A percentile compares a stretch with the other conserved stretches of the same genome.
Conservation (phyloP, 257 asterid species). For the Nemophila menziesii region DNA sequence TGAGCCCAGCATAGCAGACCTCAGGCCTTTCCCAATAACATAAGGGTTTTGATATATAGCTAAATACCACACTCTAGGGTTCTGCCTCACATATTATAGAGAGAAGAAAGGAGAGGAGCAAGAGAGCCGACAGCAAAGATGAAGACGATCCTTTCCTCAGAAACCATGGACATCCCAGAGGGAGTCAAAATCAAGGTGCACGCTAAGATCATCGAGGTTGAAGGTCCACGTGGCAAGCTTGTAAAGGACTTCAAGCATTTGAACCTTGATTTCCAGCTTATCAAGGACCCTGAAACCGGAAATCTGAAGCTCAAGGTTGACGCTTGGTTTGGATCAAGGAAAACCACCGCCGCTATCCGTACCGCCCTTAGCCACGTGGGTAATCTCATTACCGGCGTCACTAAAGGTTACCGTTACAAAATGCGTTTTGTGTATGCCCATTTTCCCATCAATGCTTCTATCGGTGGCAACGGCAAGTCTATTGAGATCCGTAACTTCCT, state of each 20-base stretch:
- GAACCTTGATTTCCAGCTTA: constrained; percentile 70
- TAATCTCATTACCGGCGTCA: constrained; percentile 66
- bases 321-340: constrained; percentile 77
- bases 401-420: constrained; percentile 74
- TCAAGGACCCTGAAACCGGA: constrained; percentile 52
- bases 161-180: constrained; percentile 72
- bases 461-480: constrained; percentile 28
- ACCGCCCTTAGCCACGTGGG: constrained; percentile 73
- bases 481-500: constrained; percentile 86
- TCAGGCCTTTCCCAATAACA: too few relatives aligned
- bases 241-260: constrained; percentile 55
- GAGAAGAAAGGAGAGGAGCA: neutral
- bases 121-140: constrained; percentile 10
- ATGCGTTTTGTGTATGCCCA: constrained; percentile 87
- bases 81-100: constrained; percentile 1
- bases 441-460: constrained; percentile 72
- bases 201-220: constrained; percentile 63
- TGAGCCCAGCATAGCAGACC: too few relatives aligned
- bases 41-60: too few relatives aligned
- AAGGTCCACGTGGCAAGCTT: constrained; percentile 75
- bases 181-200: constrained; percentile 57
- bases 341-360: constrained; percentile 70
- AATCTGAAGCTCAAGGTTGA: constrained; percentile 65
- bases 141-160: constrained; percentile 67
- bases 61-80: too few relatives aligned